Evolutionary conservation across 2,329 filamentous ascomycete species (phyloP), one percentile per base, ranked within the genome.

Genomic region (Lecanicillium sp.): DNA sequence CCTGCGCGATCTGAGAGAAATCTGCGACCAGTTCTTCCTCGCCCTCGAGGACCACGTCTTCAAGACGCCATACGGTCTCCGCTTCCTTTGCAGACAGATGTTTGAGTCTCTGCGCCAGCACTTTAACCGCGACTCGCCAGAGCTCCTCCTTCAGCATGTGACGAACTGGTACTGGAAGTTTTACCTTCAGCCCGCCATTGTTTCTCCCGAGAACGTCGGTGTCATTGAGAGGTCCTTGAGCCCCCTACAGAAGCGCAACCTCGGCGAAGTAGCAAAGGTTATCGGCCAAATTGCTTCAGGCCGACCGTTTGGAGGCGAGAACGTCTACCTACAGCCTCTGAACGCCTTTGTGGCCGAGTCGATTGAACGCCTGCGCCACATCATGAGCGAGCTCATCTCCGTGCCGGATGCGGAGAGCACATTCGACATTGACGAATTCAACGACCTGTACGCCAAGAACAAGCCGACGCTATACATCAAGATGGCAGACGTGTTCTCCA

Each of bases 401-500:
- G 87, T 97, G 11, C 83, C 86, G 12, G 85, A 93, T 58, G 87
- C 89, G 0, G 93, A 98, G 66, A 78, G 81, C 44, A 93, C 93
- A 20, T 98, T 97, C 62, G 90, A 97, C 65, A 96, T 98, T 63
- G 93, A 98, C 62, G 93, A 97, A 64, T 98, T 93, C 78, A 97
- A 96, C 63, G 93, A 98, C 61, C 77, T 98, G 6, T 97, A 97
- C 62, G 87, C 91, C 49, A 90, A 94, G 65, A 93, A 90, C 54
- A 95, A 95, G 67, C 93, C 93, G 6, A 97, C 91, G 0, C 75
- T 98, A n/a, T 98, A 97, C 71, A 95, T 98, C 73, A 98, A 98
- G 71, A 91, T 98, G 80, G 81, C 87, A 14, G 93, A 98, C 64
- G 90, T 98, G 49, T 97, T 98, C 64, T 87, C 91, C 41, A 91